Base-by-base conservation (phyloP, 2,329 filamentous ascomycete genomes). In the Tolypocladium inflatum region DNA sequence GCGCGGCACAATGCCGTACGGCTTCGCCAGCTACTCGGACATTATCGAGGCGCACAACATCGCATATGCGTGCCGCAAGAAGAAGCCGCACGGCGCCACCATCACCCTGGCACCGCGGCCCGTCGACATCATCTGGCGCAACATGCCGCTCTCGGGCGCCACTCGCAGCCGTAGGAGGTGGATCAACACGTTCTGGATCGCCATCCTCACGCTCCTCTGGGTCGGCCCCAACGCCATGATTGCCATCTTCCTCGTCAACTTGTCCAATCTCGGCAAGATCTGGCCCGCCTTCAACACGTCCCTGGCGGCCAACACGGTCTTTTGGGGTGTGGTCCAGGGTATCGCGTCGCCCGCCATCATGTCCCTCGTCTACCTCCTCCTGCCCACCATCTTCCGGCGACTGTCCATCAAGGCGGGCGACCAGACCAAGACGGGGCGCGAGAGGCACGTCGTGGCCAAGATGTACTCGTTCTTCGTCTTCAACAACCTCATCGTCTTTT, bases 391-490 rank as follows among this genome's bases (percentile, higher is more conserved):
- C 66, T 97, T 99, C 78, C 89, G 94, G 58, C 87, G 90, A 26
- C 79, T 99, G 42, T 88, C 91, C 7, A 87, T 91, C 60, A 84
- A 84, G 63, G 89, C 90, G 5, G 94, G 94, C 62, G 93, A 97
- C 69, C 82, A 89, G 63, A 96, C 91, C 54, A 99, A 97, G 75
- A 96, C 90, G 0, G 90, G 90, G 33, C 85, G 94, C 57, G 94
- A 99, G 71, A 83, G 91, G 37, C 93, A 97, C 71, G 94, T 99
- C 56, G 81, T 94, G 59, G 86, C 85, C 62, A 95, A 96, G 72
- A 81, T 99, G 2, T 99, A 95, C 74, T 83, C 89, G 21, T 99
- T 99, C 76, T 99, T 99, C 73, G 84, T 97, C 56, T 91, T 99
- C 79, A 99, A 99, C 81, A 97, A 97, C 69, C 74, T 99, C 57